Percentiles rank a stretch among this genome's conserved stretches.
These are phyloP conservation scores for Russula ochroleuca DNA, from an alignment of 768 basidiomycete genomes.

Conservation along the genomic window DNA sequence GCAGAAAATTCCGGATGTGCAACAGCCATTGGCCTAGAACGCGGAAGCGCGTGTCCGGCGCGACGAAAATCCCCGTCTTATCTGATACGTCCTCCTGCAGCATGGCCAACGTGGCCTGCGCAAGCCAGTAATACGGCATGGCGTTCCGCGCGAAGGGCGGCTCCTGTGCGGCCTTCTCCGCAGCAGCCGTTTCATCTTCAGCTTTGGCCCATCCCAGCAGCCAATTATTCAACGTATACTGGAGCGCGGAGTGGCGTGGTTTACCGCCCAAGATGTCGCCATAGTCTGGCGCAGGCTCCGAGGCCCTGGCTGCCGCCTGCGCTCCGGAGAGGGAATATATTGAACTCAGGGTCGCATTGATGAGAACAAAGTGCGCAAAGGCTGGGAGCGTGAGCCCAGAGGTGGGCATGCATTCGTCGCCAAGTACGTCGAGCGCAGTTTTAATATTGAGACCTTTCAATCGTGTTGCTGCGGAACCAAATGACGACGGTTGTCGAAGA, in stretches of 20 bases:
- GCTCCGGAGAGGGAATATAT: slow-evolving; percentile 13
- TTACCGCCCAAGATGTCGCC: slow-evolving; percentile 4
- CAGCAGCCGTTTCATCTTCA: slow-evolving; percentile 12
- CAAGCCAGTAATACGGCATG: slow-evolving; percentile 54
- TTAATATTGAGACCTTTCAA: slow-evolving; percentile 23
- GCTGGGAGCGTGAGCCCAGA: slow-evolving; percentile 13
- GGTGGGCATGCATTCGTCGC: slow-evolving; percentile 21
- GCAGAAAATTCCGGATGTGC: slow-evolving; percentile 24
- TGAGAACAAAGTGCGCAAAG: slow-evolving; percentile 30
- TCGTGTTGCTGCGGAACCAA: slow-evolving; percentile 14
- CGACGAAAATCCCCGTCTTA: slow-evolving; percentile 24
- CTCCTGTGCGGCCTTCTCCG: slow-evolving; percentile 18
- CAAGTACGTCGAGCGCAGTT: slow-evolving; percentile 21
- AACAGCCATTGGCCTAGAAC: slow-evolving; percentile 26
- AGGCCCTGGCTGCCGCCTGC: not conserved
- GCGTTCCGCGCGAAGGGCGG: slow-evolving; percentile 30
- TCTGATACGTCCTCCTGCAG: slow-evolving; percentile 42
- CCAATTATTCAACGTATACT: slow-evolving; percentile 52
- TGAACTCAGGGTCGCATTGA: slow-evolving; percentile 29
- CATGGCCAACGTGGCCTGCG: slow-evolving; percentile 44
- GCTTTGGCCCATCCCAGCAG: slow-evolving; percentile 43
- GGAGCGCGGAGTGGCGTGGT: slow-evolving; percentile 35
- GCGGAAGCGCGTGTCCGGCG: slow-evolving; percentile 24
- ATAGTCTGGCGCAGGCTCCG: not conserved
- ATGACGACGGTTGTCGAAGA: slow-evolving; percentile 38